A percentile compares a stretch with the other conserved stretches of the same genome.
phyloP scores from a whole-genome alignment of 768 basidiomycete species.

The Naematelia aurantialba region DNA sequence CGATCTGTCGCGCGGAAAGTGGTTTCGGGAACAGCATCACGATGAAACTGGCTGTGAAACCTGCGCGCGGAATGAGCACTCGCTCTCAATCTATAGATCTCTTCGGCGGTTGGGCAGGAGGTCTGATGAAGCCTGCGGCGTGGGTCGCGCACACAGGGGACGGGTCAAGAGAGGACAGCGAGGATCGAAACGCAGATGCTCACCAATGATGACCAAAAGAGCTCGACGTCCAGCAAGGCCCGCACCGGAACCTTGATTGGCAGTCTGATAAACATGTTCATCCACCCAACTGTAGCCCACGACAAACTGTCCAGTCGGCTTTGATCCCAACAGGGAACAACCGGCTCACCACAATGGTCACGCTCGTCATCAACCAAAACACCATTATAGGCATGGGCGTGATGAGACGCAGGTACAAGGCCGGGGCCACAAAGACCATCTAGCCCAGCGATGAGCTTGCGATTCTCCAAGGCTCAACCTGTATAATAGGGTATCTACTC shows the following conservation, averaged over 20 bases:
- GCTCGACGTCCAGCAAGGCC: slow-evolving; percentile 58
- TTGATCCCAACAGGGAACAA: background rate
- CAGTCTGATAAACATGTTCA: slow-evolving; percentile 54
- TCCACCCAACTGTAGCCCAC: slow-evolving; percentile 63
- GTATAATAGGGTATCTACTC: slow-evolving; percentile 10
- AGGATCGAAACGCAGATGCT: background rate
- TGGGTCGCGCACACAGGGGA: no score
- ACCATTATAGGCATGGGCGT: slow-evolving; percentile 48
- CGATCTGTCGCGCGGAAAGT: slow-evolving; percentile 56
- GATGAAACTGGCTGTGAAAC: slow-evolving; percentile 57
- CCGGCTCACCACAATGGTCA: slow-evolving; percentile 52
- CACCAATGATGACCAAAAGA: slow-evolving; percentile 57
- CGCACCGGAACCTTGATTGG: slow-evolving; percentile 59
- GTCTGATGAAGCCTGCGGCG: no score
- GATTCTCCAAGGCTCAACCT: no score
- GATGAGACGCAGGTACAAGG: slow-evolving; percentile 58
- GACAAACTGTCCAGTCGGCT: slow-evolving; percentile 49
- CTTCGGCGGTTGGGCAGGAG: background rate
- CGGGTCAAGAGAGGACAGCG: no score
- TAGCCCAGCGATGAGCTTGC: background rate
- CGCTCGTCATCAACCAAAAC: slow-evolving; percentile 45
- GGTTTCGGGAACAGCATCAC: slow-evolving; percentile 58
- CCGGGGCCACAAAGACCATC: slow-evolving; percentile 55
- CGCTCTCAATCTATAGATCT: background rate
- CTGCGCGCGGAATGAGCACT: slow-evolving; percentile 22